These are phyloP conservation scores for Porogramme epimiltina DNA, from an alignment of 1,284 basidiomycete species.

Conservation along the genomic window DNA sequence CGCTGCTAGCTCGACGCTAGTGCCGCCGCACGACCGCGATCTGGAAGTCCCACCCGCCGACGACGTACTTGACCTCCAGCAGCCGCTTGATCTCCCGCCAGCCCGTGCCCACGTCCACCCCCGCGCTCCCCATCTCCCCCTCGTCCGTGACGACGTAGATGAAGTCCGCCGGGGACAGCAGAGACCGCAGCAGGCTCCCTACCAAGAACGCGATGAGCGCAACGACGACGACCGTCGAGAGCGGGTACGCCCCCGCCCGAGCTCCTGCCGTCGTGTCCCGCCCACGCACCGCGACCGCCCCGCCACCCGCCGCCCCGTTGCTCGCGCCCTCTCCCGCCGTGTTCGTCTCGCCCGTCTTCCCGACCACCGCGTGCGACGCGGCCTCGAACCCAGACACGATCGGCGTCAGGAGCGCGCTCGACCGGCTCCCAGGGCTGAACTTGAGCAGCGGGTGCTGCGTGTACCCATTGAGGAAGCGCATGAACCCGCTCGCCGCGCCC, in stretches of 20 bases:
- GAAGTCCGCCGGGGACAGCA: conserved; percentile 91
- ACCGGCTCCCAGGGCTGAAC: conserved; percentile 34
- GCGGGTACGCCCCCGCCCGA: conserved; percentile 35
- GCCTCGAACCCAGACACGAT: conserved; percentile 5
- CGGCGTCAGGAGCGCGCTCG: conserved; percentile 21
- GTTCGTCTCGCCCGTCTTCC: neutral
- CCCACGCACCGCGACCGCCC: neutral
- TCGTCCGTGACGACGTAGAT: conserved; percentile 72
- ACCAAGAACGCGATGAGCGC: conserved; percentile 89
- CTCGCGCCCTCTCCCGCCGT: conserved; percentile 1
- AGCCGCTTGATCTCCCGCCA: conserved; percentile 86
- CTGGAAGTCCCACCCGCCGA: conserved; percentile 82
- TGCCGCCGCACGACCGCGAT: conserved; percentile 77
- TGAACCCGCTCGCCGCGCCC: conserved; percentile 35
- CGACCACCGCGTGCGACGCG: conserved; percentile 5
- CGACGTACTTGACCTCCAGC: conserved; percentile 76
- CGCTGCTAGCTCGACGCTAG: too few relatives aligned
- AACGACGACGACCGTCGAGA: conserved; percentile 74
- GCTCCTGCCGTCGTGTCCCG: conserved; percentile 1
- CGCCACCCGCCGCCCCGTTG: conserved; percentile 6
- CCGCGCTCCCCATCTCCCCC: conserved; percentile 50
- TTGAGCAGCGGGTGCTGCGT: conserved; percentile 40
- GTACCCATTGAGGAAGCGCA: conserved; percentile 49
- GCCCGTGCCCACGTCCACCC: conserved; percentile 49
- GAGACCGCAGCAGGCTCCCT: conserved; percentile 85